A percentile compares a stretch with the other conserved stretches of the same genome.
Evolutionary conservation across 2,329 filamentous ascomycete genomes (phyloP).

Genomic region (Dactylellina drechsleri): DNA sequence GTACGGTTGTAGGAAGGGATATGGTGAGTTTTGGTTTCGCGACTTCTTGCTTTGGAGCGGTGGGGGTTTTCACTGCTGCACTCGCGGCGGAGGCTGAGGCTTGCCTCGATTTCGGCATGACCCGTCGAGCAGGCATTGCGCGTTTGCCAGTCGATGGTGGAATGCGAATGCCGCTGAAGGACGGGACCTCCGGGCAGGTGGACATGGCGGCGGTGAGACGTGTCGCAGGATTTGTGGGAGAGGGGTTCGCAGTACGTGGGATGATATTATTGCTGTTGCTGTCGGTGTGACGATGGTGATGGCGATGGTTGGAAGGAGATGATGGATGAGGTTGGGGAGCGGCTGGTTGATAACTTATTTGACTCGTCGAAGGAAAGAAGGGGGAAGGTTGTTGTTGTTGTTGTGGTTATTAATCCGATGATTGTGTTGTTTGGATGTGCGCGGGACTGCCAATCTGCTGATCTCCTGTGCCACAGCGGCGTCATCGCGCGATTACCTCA

Average conservation of each 20-base stretch:
- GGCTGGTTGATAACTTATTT: slow-evolving; percentile 3
- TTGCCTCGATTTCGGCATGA: slow-evolving; percentile 49
- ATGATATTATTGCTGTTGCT: not conserved
- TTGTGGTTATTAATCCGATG: not conserved
- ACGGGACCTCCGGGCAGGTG: slow-evolving; percentile 45
- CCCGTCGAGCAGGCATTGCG: slow-evolving; percentile 40
- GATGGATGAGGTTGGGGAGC: not conserved
- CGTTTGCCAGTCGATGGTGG: slow-evolving; percentile 32
- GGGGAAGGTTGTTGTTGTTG: not conserved
- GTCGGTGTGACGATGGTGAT: slow-evolving; percentile 9
- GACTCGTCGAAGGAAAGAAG: not conserved
- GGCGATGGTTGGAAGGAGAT: slow-evolving; percentile 7
- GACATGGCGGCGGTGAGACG: slow-evolving; percentile 20
- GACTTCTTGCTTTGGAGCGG: slow-evolving; percentile 21
- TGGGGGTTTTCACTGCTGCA: slow-evolving; percentile 17
- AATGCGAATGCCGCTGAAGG: slow-evolving; percentile 37
- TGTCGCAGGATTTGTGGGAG: not conserved
- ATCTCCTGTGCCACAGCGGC: not conserved
- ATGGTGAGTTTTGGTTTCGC: slow-evolving; percentile 32
- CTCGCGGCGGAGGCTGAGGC: slow-evolving; percentile 26
- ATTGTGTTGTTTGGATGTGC: not conserved
- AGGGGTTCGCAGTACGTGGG: too few species aligned
- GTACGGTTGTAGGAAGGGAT: slow-evolving; percentile 14
- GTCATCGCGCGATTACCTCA: not conserved
- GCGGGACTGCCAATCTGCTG: not conserved